These are phyloP conservation scores for Epicoccum nigrum DNA, from an alignment of 2,329 filamentous ascomycete genomes.

Conservation along the genomic window DNA sequence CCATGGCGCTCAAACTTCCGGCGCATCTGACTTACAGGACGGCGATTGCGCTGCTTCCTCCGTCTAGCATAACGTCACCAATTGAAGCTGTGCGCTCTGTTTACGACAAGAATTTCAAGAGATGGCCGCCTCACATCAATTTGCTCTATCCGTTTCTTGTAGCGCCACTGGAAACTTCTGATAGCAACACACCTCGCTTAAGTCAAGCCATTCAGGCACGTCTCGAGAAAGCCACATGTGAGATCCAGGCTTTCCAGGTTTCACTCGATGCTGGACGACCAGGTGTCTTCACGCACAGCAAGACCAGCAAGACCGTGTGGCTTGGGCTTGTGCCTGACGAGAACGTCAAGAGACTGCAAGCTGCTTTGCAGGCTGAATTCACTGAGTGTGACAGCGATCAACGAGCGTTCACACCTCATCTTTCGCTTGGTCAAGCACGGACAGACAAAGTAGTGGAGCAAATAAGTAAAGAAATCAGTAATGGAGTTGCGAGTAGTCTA, in stretches of 20 bases:
- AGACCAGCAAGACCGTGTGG: conserved; percentile 34
- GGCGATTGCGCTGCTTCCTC: conserved; percentile 35
- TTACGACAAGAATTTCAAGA: conserved; percentile 34
- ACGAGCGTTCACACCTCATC: conserved; percentile 33
- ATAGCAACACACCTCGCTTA: conserved; percentile 13
- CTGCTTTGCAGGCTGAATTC: conserved; percentile 35
- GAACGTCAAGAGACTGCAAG: conserved; percentile 27
- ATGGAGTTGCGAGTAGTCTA: conserved; percentile 14
- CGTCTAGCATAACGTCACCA: conserved; percentile 26
- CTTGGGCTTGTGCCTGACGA: conserved; percentile 25
- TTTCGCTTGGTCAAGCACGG: conserved; percentile 35
- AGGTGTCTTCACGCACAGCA: conserved; percentile 25
- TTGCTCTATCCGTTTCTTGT: conserved; percentile 39
- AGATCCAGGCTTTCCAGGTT: conserved; percentile 26
- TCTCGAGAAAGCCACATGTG: conserved; percentile 25
- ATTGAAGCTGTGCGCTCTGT: conserved; percentile 33
- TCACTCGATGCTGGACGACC: conserved; percentile 28
- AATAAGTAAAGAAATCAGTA: conserved; percentile 24
- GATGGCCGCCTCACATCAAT: conserved; percentile 43
- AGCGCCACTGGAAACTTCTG: conserved; percentile 21
- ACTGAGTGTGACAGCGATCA: conserved; percentile 28
- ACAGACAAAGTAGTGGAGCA: conserved; percentile 18
- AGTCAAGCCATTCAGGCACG: conserved; percentile 30
- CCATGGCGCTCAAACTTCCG: conserved; percentile 23
- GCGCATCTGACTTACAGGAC: conserved; percentile 36